phyloP scores from a whole-genome alignment of 2,329 filamentous ascomycete genomes.

The Fusarium marasasianum region DNA sequence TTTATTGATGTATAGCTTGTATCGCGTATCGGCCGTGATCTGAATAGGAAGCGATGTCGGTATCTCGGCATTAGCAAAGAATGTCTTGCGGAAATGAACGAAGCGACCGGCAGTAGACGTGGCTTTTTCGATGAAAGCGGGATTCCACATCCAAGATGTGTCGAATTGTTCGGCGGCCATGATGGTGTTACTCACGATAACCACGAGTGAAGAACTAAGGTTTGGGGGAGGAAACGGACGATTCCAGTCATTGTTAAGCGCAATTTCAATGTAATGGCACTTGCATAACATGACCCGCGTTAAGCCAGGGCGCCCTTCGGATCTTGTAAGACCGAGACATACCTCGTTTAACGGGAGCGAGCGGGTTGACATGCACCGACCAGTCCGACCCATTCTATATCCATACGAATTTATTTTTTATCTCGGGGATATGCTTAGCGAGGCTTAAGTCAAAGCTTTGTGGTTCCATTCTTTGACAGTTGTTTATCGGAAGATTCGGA shows the following conservation, averaged over 20 bases:
- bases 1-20: neutral
- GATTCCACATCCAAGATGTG: slow-evolving; percentile 5
- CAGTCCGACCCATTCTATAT: neutral
- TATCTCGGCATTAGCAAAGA: neutral
- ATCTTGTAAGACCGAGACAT: neutral
- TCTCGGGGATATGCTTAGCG: fast-evolving
- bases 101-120: neutral
- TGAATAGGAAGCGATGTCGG: neutral
- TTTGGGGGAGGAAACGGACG: fast-evolving
- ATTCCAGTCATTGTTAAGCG: neutral
- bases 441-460: fast-evolving
- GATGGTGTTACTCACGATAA: too few relatives aligned
- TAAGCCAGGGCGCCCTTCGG: neutral
- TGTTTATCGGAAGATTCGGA: fast-evolving
- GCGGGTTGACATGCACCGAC: neutral
- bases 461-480: fast-evolving
- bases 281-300: neutral
- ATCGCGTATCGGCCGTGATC: neutral
- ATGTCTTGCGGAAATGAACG: neutral
- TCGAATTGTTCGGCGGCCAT: neutral
- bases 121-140: neutral
- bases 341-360: neutral
- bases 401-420: fast-evolving
- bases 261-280: neutral
- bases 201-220: neutral